Base-by-base conservation (phyloP, 2,329 filamentous ascomycete species). In the Aspergillus phoenicis region DNA sequence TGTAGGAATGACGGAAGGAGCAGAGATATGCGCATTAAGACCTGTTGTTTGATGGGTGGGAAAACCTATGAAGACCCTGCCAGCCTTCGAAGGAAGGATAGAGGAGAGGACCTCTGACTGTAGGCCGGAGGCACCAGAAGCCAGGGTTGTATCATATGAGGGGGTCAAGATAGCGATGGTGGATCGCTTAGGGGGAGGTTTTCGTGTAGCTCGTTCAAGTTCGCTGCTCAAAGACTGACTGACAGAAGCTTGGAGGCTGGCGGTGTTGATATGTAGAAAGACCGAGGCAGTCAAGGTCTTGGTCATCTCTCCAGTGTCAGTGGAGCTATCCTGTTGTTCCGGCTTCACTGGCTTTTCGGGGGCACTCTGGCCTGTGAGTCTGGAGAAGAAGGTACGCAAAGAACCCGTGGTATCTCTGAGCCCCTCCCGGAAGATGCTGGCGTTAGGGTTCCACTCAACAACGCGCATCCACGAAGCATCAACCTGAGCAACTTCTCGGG, bases 41-140 rank as follows among this genome's bases (percentile, higher is more conserved):
- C 94, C 95, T 0, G 96, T 99, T 0, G 95, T 99, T 79, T 99
- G 95, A 68, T 94, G 93, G 1, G 95, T 99, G 3, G 95, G 94
- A 72, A 99, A 99, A 0, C 95, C 95, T 71, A 99, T 99, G 71
- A 98, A 99, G 58, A 99, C 91, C 57, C 91, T 89, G 6, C 95
- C 95, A 68, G 91, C 91, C 75, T 93, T 96, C 60, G 86, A 92
- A 2, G 95, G 95, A 5, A 98, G 79, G 1, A 99, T 93, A 1
- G 93, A 95, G 1, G 90, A 86, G 75, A 99, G 97, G 7, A 99
- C 88, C 71, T 97, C 91, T 28, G 75, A 75, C 22, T 73, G 68
- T 5, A 71, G 70, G 22, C 71, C 68, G 2, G 83, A 85, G 15
- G 82, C 83, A 60, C 88, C 82, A 0, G 90, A 89, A 2, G 88